Conservation (phyloP, 805 yeast species). For the Hanseniaspora lachancei region DNA sequence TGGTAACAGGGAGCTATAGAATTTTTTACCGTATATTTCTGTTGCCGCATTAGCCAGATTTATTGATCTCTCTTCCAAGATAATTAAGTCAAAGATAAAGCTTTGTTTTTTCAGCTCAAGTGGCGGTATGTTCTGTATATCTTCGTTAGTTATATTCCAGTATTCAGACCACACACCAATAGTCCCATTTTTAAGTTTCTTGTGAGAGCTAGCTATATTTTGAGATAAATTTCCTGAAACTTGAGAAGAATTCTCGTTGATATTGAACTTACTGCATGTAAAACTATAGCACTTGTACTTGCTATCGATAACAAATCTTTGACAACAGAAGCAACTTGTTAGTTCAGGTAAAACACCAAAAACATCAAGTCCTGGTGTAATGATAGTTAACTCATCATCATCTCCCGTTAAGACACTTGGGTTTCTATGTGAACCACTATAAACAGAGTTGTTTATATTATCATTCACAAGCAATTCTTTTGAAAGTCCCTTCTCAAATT, state of each 20-base stretch:
- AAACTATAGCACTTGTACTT: slow-evolving; percentile 6
- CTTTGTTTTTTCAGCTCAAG: slow-evolving; percentile 54
- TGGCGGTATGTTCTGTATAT: slow-evolving; percentile 38
- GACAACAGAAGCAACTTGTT: slow-evolving; percentile 1
- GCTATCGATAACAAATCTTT: slow-evolving; percentile 4
- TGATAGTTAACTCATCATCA: slow-evolving; percentile 25
- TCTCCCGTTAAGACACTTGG: slow-evolving; percentile 12
- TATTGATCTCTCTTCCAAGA: slow-evolving; percentile 57
- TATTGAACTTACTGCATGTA: not conserved
- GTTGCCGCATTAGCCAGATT: slow-evolving; percentile 54
- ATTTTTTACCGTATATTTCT: slow-evolving; percentile 38
- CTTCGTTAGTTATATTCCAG: slow-evolving; percentile 48
- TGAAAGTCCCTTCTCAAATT: slow-evolving; percentile 23
- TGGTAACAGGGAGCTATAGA: slow-evolving; percentile 34
- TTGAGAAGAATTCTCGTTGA: not conserved
- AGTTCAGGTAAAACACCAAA: slow-evolving; percentile 23
- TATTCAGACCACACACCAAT: slow-evolving; percentile 51
- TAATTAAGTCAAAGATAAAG: slow-evolving; percentile 59
- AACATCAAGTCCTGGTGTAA: slow-evolving; percentile 26
- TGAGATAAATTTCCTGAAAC: not conserved
- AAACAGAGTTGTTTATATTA: not conserved
- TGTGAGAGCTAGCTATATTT: not conserved
- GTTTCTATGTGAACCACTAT: not conserved
- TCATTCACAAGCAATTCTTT: slow-evolving; percentile 22
- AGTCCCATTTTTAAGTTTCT: slow-evolving; percentile 20